Percentiles rank a stretch among this genome's conserved stretches.
phyloP scores from a whole-genome alignment of 768 basidiomycete genomes.

The Xerocomellus intermedius region DNA sequence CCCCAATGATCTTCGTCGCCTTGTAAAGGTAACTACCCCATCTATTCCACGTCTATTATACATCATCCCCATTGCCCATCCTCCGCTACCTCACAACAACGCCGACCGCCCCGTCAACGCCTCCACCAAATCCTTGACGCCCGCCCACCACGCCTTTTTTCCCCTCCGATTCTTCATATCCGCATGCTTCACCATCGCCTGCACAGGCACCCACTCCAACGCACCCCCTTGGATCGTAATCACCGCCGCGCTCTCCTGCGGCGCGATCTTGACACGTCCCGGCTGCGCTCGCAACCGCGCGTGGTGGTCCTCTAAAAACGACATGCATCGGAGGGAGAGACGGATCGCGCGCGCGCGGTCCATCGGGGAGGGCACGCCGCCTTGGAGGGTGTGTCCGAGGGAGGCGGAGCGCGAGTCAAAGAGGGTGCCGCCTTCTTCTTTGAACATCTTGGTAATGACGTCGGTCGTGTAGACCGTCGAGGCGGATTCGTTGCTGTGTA shows the following conservation, averaged over 20 bases:
- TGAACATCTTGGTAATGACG: conserved; percentile 89
- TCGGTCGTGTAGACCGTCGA: conserved; percentile 90
- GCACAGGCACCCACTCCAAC: conserved; percentile 80
- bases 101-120: conserved; percentile 65
- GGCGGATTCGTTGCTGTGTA: conserved; percentile 73
- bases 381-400: conserved; percentile 95
- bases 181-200: conserved; percentile 80
- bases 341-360: conserved; percentile 92
- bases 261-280: conserved; percentile 52
- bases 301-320: conserved; percentile 87
- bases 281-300: conserved; percentile 49
- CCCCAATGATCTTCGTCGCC: no score
- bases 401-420: conserved; percentile 97
- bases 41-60: background rate
- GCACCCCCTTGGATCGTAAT: conserved; percentile 87
- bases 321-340: conserved; percentile 88
- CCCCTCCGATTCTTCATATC: conserved; percentile 91
- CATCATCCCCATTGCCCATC: no score
- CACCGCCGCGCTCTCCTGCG: conserved; percentile 72
- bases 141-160: conserved; percentile 75
- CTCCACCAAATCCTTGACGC: conserved; percentile 68
- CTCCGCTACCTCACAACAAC: conserved; percentile 38
- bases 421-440: conserved; percentile 87
- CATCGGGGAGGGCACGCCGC: conserved; percentile 91
- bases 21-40: no score